These are phyloP conservation scores for Chrysopogon serrulatus DNA, from an alignment of 176 grass and related monocot genomes.

Conservation along the genomic window DNA sequence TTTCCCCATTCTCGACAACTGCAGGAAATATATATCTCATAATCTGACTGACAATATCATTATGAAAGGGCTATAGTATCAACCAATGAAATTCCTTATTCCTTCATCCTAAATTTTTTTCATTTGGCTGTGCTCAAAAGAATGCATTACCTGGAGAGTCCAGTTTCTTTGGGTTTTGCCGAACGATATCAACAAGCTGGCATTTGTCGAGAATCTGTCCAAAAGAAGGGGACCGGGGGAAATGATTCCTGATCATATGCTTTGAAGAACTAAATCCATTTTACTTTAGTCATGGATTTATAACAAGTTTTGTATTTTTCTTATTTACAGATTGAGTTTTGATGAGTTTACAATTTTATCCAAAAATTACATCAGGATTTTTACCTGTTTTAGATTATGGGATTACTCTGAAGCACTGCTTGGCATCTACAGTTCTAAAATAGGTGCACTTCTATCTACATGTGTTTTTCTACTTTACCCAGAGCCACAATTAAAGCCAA, in stretches of 20 bases:
- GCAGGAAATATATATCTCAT: constrained; percentile 9
- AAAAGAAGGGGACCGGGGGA: no score
- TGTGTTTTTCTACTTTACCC: not conserved
- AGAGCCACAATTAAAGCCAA: not conserved
- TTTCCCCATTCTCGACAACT: constrained; percentile 94
- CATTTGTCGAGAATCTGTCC: no score
- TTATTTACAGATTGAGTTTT: not conserved
- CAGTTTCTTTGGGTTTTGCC: no score
- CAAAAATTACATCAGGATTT: not conserved
- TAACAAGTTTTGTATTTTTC: not conserved
- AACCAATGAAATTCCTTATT: not conserved
- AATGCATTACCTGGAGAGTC: no score
- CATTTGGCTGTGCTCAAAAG: no score
- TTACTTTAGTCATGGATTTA: not conserved
- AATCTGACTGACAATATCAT: not conserved
- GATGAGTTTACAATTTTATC: not conserved
- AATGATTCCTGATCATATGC: not conserved
- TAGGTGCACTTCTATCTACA: not conserved
- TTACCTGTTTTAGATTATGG: not conserved
- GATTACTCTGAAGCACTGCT: not conserved
- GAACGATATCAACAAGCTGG: no score
- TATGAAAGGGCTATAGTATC: not conserved
- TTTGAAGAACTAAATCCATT: not conserved
- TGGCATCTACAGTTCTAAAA: not conserved
- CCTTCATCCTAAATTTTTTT: not conserved